These are phyloP conservation scores for Mycena olivaceomarginata DNA, from an alignment of 768 basidiomycete species.

Conservation along the genomic window DNA sequence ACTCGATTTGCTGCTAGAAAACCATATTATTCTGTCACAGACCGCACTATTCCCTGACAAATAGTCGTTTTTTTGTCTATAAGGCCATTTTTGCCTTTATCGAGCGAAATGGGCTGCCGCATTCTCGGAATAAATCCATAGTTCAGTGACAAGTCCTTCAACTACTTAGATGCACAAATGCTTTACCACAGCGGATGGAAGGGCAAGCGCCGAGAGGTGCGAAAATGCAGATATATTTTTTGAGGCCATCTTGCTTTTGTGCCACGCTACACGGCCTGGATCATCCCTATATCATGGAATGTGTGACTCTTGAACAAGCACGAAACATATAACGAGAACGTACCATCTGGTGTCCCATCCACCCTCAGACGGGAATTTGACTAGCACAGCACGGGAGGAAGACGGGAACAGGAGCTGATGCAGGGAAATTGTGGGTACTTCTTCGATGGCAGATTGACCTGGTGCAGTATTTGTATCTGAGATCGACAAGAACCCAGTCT, in stretches of 20 bases:
- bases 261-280: constrained; percentile 33
- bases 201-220: constrained; percentile 27
- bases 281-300: constrained; percentile 26
- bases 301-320: constrained; percentile 22
- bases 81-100: no score
- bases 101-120: no score
- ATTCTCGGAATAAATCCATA: neutral
- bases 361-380: constrained; percentile 31
- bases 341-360: constrained; percentile 34
- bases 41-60: no score
- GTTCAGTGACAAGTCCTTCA: constrained; percentile 17
- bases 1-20: no score
- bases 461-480: constrained; percentile 35
- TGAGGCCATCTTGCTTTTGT: constrained; percentile 34
- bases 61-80: no score
- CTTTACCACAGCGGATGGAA: constrained; percentile 32
- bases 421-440: constrained; percentile 35
- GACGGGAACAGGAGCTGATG: constrained; percentile 33
- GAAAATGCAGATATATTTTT: constrained; percentile 31
- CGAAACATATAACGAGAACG: constrained; percentile 7
- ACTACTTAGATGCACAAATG: constrained; percentile 28
- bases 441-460: constrained; percentile 36
- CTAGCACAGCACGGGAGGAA: constrained; percentile 30
- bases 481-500: constrained; percentile 32
- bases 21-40: no score